Evolutionary conservation across 2,329 filamentous ascomycete species (phyloP).

Genomic region (Monascus ruber): DNA sequence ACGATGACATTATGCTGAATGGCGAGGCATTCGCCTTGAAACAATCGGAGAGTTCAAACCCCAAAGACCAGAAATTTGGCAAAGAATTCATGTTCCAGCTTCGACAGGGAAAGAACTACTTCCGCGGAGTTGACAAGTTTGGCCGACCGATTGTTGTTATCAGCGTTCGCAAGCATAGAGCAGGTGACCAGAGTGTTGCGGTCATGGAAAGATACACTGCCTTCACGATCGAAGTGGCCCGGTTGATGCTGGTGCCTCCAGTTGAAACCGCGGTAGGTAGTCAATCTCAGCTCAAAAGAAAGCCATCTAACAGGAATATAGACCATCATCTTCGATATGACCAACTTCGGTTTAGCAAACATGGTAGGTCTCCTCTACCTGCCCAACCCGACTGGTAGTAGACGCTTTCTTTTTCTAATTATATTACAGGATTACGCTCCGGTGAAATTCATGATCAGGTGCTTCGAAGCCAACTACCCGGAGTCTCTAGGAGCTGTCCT

Average conservation of each 20-base stretch:
- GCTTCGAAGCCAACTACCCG: constrained; percentile 97
- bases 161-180: constrained; percentile 67
- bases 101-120: constrained; percentile 81
- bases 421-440: constrained; percentile 67
- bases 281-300: constrained; percentile 11
- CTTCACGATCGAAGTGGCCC: constrained; percentile 86
- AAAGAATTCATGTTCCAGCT: constrained; percentile 74
- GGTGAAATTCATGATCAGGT: constrained; percentile 99
- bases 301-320: constrained; percentile 25
- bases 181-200: constrained; percentile 70
- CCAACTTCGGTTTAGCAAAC: constrained; percentile 81
- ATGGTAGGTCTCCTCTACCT: constrained; percentile 51
- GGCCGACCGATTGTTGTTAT: constrained; percentile 82
- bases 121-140: constrained; percentile 75
- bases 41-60: constrained; percentile 48
- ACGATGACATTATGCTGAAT: constrained; percentile 70
- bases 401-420: constrained; percentile 2
- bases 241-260: constrained; percentile 65
- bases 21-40: constrained; percentile 60
- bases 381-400: constrained; percentile 8
- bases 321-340: constrained; percentile 96
- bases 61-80: constrained; percentile 53
- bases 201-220: constrained; percentile 83
- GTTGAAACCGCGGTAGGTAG: constrained; percentile 77
- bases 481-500: constrained; percentile 82